Percentiles rank a stretch among this genome's conserved stretches.
Conservation (phyloP, 306 rosid species). For the Vigna reflexopilosa region DNA sequence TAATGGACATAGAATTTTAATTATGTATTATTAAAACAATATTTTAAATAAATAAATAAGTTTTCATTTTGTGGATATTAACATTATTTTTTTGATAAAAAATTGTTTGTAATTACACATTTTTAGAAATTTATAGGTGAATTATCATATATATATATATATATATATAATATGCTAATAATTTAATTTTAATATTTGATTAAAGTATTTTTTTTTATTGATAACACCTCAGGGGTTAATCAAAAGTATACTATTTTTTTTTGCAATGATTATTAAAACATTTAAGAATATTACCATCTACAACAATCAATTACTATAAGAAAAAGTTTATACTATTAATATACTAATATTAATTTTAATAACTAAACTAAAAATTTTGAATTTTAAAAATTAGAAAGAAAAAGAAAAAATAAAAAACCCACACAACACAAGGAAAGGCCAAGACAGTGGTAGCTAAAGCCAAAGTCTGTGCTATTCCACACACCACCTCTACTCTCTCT, state of each 20-base stretch:
- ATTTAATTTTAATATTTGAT: not conserved
- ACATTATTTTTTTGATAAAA: too few species aligned
- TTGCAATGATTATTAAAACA: not conserved
- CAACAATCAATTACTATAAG: not conserved
- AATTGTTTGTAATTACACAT: too few species aligned
- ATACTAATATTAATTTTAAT: not conserved
- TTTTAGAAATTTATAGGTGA: too few species aligned
- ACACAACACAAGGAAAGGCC: slow-evolving; percentile 32
- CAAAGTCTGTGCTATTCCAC: slow-evolving; percentile 49
- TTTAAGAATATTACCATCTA: not conserved
- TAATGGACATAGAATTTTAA: too few species aligned
- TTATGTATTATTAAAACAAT: too few species aligned
- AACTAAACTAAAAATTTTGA: not conserved
- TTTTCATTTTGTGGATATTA: too few species aligned
- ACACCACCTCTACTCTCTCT: slow-evolving; percentile 41
- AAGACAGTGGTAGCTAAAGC: slow-evolving; percentile 46
- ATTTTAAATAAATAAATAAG: too few species aligned
- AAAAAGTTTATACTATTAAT: not conserved
- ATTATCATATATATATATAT: too few species aligned
- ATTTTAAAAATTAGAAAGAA: not conserved
- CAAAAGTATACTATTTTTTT: not conserved
- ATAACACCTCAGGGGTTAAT: not conserved
- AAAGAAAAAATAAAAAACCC: not conserved
- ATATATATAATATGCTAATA: too few species aligned
- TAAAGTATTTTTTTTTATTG: not conserved